phyloP scores from a whole-genome alignment of 2,329 filamentous ascomycete genomes.

The Diaporthe longicolla region DNA sequence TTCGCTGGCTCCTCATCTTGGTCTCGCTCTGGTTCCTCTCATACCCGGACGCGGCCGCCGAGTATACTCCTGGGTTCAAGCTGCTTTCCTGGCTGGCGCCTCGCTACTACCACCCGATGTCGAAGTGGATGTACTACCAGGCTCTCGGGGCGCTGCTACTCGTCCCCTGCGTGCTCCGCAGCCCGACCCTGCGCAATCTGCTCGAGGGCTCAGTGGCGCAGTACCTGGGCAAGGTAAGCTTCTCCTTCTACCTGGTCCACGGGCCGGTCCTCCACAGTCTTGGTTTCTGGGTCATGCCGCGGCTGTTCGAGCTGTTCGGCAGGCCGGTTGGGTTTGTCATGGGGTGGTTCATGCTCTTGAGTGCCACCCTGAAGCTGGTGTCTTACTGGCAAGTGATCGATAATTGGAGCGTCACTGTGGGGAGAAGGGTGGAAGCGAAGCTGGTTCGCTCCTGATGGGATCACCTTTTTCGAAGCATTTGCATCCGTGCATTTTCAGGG shows the following conservation, averaged over 20 bases:
- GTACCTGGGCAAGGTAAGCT: slow-evolving; percentile 57
- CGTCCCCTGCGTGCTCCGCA: slow-evolving; percentile 54
- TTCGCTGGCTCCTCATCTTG: slow-evolving; percentile 50
- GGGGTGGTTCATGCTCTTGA: slow-evolving; percentile 52
- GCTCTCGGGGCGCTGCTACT: slow-evolving; percentile 55
- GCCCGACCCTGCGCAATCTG: slow-evolving; percentile 47
- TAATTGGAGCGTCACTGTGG: slow-evolving; percentile 54
- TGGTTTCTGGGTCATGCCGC: slow-evolving; percentile 54
- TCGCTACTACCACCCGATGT: slow-evolving; percentile 54
- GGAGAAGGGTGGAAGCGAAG: slow-evolving; percentile 54
- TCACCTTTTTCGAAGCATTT: neutral
- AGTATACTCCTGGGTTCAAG: slow-evolving; percentile 56
- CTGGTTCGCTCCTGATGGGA: slow-evolving; percentile 44
- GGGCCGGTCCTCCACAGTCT: slow-evolving; percentile 49
- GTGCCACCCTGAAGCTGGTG: slow-evolving; percentile 53
- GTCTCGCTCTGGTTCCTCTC: slow-evolving; percentile 56
- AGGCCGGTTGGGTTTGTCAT: slow-evolving; percentile 49
- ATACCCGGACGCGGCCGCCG: slow-evolving; percentile 56
- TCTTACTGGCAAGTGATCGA: slow-evolving; percentile 56
- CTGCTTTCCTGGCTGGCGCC: slow-evolving; percentile 53
- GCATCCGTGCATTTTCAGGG: neutral
- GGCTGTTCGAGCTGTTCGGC: slow-evolving; percentile 55
- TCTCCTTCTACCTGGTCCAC: slow-evolving; percentile 59
- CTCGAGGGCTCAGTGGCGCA: slow-evolving; percentile 53
- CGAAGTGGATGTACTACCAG: slow-evolving; percentile 58